Percentiles rank a stretch among this genome's conserved stretches.
Conservation (phyloP, 768 basidiomycete species). For the Trametes sanguinea region DNA sequence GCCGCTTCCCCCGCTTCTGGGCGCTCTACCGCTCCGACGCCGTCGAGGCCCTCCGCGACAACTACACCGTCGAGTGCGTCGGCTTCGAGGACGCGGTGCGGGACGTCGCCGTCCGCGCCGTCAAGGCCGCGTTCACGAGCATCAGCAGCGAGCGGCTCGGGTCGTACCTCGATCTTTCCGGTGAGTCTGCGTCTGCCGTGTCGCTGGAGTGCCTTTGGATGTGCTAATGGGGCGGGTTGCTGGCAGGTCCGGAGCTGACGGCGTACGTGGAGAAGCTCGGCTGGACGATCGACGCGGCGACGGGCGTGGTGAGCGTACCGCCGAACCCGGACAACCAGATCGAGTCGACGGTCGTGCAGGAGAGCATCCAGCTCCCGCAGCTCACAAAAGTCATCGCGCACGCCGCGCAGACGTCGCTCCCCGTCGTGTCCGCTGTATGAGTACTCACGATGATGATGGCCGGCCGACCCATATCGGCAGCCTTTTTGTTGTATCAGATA, state of each 20-base stretch:
- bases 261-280: constrained; percentile 64
- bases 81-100: constrained; percentile 86
- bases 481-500: constrained; percentile 4
- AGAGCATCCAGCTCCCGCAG: constrained; percentile 78
- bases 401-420: constrained; percentile 48
- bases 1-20: constrained; percentile 91
- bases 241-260: constrained; percentile 55
- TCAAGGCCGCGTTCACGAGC: constrained; percentile 75
- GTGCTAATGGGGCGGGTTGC: background rate
- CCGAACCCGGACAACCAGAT: constrained; percentile 89
- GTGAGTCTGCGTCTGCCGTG: constrained; percentile 36
- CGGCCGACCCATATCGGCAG: background rate
- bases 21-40: constrained; percentile 66
- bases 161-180: constrained; percentile 68
- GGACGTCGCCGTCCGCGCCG: constrained; percentile 73
- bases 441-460: background rate
- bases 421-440: constrained; percentile 17
- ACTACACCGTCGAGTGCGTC: constrained; percentile 80
- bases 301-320: constrained; percentile 66
- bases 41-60: constrained; percentile 73
- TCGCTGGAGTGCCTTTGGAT: background rate
- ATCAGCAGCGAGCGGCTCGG: constrained; percentile 69
- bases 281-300: constrained; percentile 60
- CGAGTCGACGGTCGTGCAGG: constrained; percentile 81
- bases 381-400: constrained; percentile 77